A percentile compares a stretch with the other conserved stretches of the same genome.
phyloP scores from a whole-genome alignment of 768 basidiomycete genomes.

The Lepiota venenata region DNA sequence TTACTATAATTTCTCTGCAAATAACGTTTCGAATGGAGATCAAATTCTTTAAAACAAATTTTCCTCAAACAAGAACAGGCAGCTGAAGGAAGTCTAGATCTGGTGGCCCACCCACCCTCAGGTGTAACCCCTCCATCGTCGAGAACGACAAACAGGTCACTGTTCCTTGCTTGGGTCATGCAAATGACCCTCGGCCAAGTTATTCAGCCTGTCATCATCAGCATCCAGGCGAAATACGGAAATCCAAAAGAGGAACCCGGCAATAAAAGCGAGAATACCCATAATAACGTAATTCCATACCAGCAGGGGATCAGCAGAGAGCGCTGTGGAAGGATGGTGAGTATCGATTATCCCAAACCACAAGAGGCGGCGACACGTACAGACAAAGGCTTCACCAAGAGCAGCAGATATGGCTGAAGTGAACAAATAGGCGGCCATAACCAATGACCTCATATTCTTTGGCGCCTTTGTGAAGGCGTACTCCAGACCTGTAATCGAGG shows the following conservation, averaged over 20 bases:
- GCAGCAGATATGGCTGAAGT: slow-evolving; percentile 58
- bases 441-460: slow-evolving; percentile 82
- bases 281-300: slow-evolving; percentile 72
- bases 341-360: neutral
- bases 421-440: slow-evolving; percentile 69
- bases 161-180: neutral
- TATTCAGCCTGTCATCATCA: slow-evolving; percentile 63
- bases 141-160: too few species aligned
- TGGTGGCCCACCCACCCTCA: too few species aligned
- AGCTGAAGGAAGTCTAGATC: too few species aligned
- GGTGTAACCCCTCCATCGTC: too few species aligned
- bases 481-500: slow-evolving; percentile 79
- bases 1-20: too few species aligned
- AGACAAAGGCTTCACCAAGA: slow-evolving; percentile 68
- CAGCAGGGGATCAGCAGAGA: slow-evolving; percentile 68
- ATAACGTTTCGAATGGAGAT: too few species aligned
- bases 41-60: too few species aligned
- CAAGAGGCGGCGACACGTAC: slow-evolving; percentile 33
- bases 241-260: slow-evolving; percentile 55
- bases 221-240: slow-evolving; percentile 53
- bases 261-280: slow-evolving; percentile 48
- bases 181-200: slow-evolving; percentile 14
- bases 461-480: slow-evolving; percentile 89
- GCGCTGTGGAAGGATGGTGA: slow-evolving; percentile 31
- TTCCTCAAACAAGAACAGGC: too few species aligned